Evolutionary conservation across 371 early-diverging fungal species (phyloP).

Genomic region (Zychaea mexicana): DNA sequence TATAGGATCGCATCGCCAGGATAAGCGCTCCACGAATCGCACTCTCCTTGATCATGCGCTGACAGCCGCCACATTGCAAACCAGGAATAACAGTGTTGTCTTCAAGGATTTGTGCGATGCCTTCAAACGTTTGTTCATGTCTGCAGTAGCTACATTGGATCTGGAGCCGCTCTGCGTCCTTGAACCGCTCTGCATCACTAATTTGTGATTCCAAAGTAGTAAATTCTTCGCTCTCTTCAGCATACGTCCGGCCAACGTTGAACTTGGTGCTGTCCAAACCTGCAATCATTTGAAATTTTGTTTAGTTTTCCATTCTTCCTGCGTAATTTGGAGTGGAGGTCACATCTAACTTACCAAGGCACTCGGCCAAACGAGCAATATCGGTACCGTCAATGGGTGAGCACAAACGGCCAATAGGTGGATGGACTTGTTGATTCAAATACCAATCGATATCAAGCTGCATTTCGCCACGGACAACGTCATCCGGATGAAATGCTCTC

Average conservation of each 20-base stretch:
- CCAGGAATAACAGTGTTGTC: slow-evolving; percentile 26
- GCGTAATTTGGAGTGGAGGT: no score
- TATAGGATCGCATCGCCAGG: slow-evolving; percentile 61
- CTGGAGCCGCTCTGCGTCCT: slow-evolving; percentile 60
- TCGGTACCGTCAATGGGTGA: slow-evolving; percentile 91
- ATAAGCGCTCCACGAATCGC: slow-evolving; percentile 67
- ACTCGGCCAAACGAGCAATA: slow-evolving; percentile 77
- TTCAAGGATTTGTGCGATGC: slow-evolving; percentile 45
- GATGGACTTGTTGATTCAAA: slow-evolving; percentile 94
- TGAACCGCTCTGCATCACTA: slow-evolving; percentile 84
- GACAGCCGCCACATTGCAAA: slow-evolving; percentile 67
- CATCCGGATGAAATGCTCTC: slow-evolving; percentile 91
- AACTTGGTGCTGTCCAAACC: slow-evolving; percentile 75
- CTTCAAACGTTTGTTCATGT: slow-evolving; percentile 50
- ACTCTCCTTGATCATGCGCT: slow-evolving; percentile 27
- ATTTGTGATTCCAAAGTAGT: slow-evolving; percentile 84
- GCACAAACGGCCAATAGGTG: slow-evolving; percentile 91
- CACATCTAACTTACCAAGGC: no score
- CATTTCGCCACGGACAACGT: slow-evolving; percentile 65
- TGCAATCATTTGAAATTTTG: no score
- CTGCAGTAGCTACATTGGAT: slow-evolving; percentile 74
- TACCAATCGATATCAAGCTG: slow-evolving; percentile 95
- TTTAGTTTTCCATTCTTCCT: no score
- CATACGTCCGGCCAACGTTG: slow-evolving; percentile 25
- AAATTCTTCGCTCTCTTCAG: slow-evolving; percentile 49